Evolutionary conservation across 2,329 filamentous ascomycete genomes (phyloP).

Genomic region (Fusarium xyrophilum): DNA sequence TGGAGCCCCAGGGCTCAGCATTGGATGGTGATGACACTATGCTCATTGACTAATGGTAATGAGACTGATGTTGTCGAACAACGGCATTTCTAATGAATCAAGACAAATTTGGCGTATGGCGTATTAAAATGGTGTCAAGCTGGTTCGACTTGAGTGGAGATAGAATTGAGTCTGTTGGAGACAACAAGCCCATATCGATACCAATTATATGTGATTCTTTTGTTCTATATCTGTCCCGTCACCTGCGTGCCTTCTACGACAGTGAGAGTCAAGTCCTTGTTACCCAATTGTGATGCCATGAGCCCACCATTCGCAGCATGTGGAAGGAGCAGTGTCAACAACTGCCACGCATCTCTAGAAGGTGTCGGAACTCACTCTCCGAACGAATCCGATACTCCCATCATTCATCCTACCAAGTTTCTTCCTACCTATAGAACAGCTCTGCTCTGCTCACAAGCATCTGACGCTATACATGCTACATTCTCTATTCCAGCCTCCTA

Average conservation of each 20-base stretch:
- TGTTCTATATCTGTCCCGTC: background rate
- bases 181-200: slow-evolving; percentile 36
- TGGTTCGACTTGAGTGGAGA: slow-evolving; percentile 36
- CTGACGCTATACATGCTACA: background rate
- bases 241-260: background rate
- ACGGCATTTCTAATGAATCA: slow-evolving; percentile 37
- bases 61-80: slow-evolving; percentile 11
- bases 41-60: slow-evolving; percentile 64
- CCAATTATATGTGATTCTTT: slow-evolving; percentile 33
- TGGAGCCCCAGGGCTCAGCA: slow-evolving; percentile 62
- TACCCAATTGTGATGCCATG: background rate
- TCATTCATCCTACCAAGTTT: background rate
- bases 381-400: background rate
- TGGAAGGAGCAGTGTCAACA: background rate
- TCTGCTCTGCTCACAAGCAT: background rate
- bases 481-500: background rate
- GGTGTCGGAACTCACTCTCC: background rate
- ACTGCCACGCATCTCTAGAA: background rate
- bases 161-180: slow-evolving; percentile 32
- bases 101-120: slow-evolving; percentile 38
- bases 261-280: background rate
- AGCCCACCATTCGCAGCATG: background rate
- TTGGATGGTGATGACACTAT: slow-evolving; percentile 90
- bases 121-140: slow-evolving; percentile 35
- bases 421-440: background rate